Base-by-base conservation (phyloP, 106 monocot genomes). In the Amphibolis antarctica region DNA sequence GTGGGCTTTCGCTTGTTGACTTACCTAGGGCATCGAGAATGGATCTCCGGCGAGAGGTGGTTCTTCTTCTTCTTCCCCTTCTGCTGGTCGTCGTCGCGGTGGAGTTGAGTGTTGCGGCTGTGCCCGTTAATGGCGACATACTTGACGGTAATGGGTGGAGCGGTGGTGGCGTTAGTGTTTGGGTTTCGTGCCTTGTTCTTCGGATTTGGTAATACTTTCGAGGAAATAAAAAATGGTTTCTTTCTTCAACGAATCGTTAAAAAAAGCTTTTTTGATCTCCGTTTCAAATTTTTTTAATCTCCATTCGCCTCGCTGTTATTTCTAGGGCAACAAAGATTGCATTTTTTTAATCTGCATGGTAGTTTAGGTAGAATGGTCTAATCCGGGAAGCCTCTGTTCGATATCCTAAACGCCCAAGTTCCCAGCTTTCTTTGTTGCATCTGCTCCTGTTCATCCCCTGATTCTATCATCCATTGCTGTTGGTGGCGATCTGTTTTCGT, bases 31-130 rank as follows among this genome's bases (percentile, higher is more conserved):
- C 10, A 53, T 11, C 10, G 23, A 57, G 14, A 26, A 15, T 15
- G 13, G 57, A 28, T 57, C 57, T 57, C 57, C 57, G 57, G 57
- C 57, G 57, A 57, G 57, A 57, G 11, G 14, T 18, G 57, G 10
- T 26, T 26, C 11, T 26, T 9, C 0, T 55, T 0, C 12, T 55
- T 55, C 24, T 21, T 9, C 22, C 22, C 26, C 24, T 20, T 12
- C 12, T 0, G 22, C 26, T 27, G 13, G 24, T 55, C 55, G 22
- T 55, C 46, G 55, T 27, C 14, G 15, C 15, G 0, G 48, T 9
- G n/a, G 48, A 4, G 0, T 57, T 17, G 13, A 57, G 57, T 26
- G 15, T 15, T 57, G 36, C 7, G 36, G 36, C 17, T 1, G 49
- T 49, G 10, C 29, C 20, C n/a, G 42, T 36, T 36, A 43, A 42